Evolutionary conservation across 2,329 filamentous ascomycete species (phyloP), one percentile per base, ranked within the genome.

Genomic region (Purpureocillium lavendulum): DNA sequence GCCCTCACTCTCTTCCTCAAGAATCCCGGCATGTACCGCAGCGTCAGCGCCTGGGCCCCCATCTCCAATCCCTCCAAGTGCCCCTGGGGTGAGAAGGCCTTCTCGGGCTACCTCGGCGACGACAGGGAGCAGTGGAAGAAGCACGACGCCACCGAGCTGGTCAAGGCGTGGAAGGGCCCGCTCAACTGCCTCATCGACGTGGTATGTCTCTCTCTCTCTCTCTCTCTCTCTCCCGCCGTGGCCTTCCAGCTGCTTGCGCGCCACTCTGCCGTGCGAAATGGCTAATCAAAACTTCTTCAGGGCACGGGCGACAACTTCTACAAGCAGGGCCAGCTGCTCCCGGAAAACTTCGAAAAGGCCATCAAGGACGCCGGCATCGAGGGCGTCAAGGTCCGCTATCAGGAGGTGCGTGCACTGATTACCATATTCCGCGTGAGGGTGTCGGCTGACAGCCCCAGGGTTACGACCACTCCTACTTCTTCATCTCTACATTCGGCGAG

Each of bases 401-500:
- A 95, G 59, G 73, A 84, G 46, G 78, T 79, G 53, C 59, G 73
- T 14, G 12, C 21, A 30, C 29, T 12, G 13, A 12, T 29, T 30
- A 4, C 29, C 11, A 4, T 4, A 12, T 12, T 13, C 29, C 11
- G 11, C 29, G 6, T 30, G 21, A 10, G 36, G 4, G 7, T n/a
- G 14, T 16, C 21, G 16, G 15, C 42, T 45, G 33, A 46, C 38
- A 13, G 18, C 6, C 5, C 5, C 56, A 85, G 66, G 88, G 81
- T 45, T 97, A 98, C 58, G 92, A 98, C 61, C 92, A 98, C 67
- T 94, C 87, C 46, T 98, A 98, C 69, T 98, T 80, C 66, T 96
- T 95, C 65, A 94, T 98, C 71, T 82, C 89, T 29, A 80, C 80
- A 13, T 98, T 98, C 60, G 77, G 83, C 33, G 82, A 86, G 55